Conservation (phyloP, 1,139 yeast genomes). For the Meyerozyma sp. region DNA sequence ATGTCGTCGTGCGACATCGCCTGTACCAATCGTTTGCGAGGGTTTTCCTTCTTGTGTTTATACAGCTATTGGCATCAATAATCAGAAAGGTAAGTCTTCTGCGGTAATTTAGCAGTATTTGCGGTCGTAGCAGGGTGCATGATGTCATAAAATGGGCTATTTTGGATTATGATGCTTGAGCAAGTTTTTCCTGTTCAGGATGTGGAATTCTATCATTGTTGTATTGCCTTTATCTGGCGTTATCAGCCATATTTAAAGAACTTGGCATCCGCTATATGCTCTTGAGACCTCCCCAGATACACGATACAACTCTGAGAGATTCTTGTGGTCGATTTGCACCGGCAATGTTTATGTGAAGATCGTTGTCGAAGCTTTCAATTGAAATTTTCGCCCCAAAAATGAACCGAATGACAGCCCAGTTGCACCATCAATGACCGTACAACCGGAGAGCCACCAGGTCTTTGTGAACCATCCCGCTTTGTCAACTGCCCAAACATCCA, state of each 20-base stretch:
- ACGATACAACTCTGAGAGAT: no score
- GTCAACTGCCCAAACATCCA: not conserved
- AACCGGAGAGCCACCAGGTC: not conserved
- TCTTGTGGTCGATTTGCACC: no score
- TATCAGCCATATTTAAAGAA: not conserved
- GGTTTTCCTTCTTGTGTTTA: not conserved
- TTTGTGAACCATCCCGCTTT: not conserved
- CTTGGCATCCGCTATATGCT: not conserved
- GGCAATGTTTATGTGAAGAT: no score
- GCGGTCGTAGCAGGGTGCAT: not conserved
- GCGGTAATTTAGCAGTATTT: not conserved
- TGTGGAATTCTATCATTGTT: not conserved
- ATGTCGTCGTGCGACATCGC: conserved; percentile 1
- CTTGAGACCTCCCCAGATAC: no score
- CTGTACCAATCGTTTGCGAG: conserved; percentile 1
- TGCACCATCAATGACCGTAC: no score
- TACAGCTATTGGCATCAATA: not conserved
- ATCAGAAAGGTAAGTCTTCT: not conserved
- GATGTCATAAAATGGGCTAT: not conserved
- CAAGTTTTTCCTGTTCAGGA: not conserved
- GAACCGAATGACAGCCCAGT: no score
- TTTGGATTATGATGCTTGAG: not conserved
- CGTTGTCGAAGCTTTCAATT: no score
- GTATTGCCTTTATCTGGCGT: not conserved
- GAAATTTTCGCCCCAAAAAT: no score